phyloP scores from a whole-genome alignment of 805 yeast species.

The Yamadazyma laniorum region DNA sequence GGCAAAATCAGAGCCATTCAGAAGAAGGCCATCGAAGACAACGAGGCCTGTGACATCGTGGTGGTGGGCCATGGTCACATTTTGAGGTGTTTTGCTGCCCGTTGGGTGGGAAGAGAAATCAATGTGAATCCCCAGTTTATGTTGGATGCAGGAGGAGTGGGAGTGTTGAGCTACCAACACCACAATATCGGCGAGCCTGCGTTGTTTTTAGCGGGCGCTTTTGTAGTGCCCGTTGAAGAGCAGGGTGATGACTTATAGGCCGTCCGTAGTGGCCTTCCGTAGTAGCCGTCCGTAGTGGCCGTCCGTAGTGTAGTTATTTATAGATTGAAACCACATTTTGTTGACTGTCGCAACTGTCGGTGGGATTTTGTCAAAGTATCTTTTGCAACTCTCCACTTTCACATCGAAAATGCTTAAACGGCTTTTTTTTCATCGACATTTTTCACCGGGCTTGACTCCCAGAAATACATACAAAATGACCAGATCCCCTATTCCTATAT shows the following conservation, averaged over 20 bases:
- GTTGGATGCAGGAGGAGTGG: constrained; percentile 93
- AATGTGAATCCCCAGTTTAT: constrained; percentile 72
- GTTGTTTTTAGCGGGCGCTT: constrained; percentile 78
- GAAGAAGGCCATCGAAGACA: constrained; percentile 46
- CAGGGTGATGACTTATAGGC: constrained; percentile 24
- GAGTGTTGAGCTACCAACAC: constrained; percentile 88
- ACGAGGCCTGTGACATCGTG: constrained; percentile 65
- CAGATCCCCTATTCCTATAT: constrained; percentile 49
- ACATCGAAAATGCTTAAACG: neutral
- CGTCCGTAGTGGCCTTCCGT: neutral
- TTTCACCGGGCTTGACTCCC: neutral
- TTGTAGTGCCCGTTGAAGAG: constrained; percentile 67
- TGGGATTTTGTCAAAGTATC: too few relatives aligned
- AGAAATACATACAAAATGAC: constrained; percentile 16
- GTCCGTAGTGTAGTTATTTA: too few relatives aligned
- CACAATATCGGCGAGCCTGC: constrained; percentile 85
- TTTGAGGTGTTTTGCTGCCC: constrained; percentile 80
- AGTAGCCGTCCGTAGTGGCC: too few relatives aligned
- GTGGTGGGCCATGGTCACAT: constrained; percentile 95
- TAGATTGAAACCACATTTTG: too few relatives aligned
- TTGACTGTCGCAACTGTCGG: neutral
- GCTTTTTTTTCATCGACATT: neutral
- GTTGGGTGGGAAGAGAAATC: constrained; percentile 74
- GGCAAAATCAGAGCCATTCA: constrained; percentile 62
- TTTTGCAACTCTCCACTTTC: neutral